These are phyloP conservation scores for Inga leiocalycina DNA, from an alignment of 306 rosid species.

Conservation along the genomic window DNA sequence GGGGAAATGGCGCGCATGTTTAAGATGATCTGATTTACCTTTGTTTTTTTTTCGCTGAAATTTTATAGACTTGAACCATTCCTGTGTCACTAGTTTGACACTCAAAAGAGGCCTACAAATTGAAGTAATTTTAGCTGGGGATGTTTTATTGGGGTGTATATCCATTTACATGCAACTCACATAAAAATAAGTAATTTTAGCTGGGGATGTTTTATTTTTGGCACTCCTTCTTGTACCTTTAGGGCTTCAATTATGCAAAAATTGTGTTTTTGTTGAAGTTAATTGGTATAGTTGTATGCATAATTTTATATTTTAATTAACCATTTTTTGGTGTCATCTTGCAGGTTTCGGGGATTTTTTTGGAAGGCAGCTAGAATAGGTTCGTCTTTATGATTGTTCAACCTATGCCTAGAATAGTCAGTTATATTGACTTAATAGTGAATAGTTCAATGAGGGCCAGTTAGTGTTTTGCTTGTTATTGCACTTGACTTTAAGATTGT, in stretches of 20 bases:
- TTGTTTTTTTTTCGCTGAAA: neutral
- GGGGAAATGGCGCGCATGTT: neutral
- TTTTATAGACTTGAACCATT: neutral
- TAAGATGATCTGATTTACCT: neutral
- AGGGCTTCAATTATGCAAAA: neutral
- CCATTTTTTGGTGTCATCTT: slow-evolving; percentile 11
- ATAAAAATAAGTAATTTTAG: neutral
- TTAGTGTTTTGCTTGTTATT: neutral
- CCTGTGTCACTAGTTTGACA: neutral
- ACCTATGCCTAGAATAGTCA: neutral
- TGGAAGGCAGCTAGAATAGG: slow-evolving; percentile 82
- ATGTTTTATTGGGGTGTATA: neutral
- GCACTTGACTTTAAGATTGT: neutral
- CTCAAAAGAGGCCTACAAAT: neutral
- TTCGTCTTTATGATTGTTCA: slow-evolving; percentile 27
- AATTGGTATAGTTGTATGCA: neutral
- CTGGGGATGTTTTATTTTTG: neutral
- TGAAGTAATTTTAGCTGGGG: too few relatives aligned
- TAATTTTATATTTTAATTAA: neutral
- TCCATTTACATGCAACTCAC: neutral
- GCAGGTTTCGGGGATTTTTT: slow-evolving; percentile 70
- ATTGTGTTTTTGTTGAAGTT: neutral
- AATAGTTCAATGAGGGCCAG: neutral
- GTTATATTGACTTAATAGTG: neutral
- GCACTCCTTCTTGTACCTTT: neutral